Percentiles rank a stretch among this genome's conserved stretches.
These are phyloP conservation scores for Aspergillus saccharolyticus DNA, from an alignment of 495 filamentous ascomycete genomes.

Conservation along the genomic window DNA sequence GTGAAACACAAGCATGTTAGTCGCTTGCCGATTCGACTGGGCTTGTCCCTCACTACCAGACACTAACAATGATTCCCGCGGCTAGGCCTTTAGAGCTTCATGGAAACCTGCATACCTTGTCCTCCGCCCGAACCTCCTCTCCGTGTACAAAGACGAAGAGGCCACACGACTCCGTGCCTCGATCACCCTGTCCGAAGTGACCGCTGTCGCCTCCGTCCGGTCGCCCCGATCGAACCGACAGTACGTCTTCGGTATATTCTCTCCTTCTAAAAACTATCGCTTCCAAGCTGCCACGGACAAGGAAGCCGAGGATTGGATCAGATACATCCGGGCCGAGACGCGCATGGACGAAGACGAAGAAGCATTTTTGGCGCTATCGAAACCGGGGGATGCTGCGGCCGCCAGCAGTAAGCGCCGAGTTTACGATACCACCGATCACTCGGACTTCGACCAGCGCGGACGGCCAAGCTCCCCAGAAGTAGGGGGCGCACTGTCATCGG, in stretches of 20 bases:
- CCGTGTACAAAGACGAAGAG: slow-evolving; percentile 88
- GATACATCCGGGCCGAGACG: slow-evolving; percentile 71
- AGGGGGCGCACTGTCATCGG: slow-evolving; percentile 28
- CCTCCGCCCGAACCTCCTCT: slow-evolving; percentile 86
- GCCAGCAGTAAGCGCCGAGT: slow-evolving; percentile 31
- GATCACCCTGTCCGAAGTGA: slow-evolving; percentile 82
- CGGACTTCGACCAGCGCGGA: slow-evolving; percentile 30
- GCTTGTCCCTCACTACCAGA: slow-evolving; percentile 6
- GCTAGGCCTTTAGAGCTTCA: slow-evolving; percentile 38
- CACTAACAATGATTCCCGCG: neutral
- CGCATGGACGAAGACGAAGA: slow-evolving; percentile 83
- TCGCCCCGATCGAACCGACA: slow-evolving; percentile 76
- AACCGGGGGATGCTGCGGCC: slow-evolving; percentile 38
- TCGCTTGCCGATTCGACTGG: slow-evolving; percentile 5
- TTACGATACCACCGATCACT: slow-evolving; percentile 45
- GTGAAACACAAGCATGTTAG: slow-evolving; percentile 90
- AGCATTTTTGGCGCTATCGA: slow-evolving; percentile 54
- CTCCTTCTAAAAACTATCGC: slow-evolving; percentile 84
- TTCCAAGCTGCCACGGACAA: slow-evolving; percentile 67
- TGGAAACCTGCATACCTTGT: slow-evolving; percentile 92
- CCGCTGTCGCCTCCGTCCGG: slow-evolving; percentile 80
- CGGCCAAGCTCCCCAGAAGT: slow-evolving; percentile 45
- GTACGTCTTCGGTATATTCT: slow-evolving; percentile 90
- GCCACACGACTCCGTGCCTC: slow-evolving; percentile 85
- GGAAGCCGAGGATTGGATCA: slow-evolving; percentile 84